Percentiles rank a stretch among this genome's conserved stretches.
These are phyloP conservation scores for Heterococcus sp. DNA, from an alignment of 108 stramenopile species.

Conservation along the genomic window DNA sequence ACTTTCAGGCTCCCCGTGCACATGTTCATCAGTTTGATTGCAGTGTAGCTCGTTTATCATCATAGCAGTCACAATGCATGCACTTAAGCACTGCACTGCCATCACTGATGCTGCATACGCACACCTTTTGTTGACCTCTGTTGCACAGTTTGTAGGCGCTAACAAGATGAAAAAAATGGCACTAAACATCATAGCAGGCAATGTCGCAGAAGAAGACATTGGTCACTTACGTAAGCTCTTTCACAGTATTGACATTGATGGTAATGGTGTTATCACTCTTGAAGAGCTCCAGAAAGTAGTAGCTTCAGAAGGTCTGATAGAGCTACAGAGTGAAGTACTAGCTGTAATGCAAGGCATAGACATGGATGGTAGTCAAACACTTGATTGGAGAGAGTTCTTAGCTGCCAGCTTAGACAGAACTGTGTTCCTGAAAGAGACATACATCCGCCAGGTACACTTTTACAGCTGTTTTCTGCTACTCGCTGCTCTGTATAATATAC, in stretches of 20 bases:
- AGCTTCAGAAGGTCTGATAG: constrained; percentile 12
- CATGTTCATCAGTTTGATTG: background rate
- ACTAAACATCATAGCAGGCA: constrained; percentile 44
- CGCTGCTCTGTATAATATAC: too few species aligned
- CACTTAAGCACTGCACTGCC: constrained; percentile 1
- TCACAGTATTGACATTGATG: constrained; percentile 28
- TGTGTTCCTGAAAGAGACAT: constrained; percentile 4
- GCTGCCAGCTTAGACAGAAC: constrained; percentile 48
- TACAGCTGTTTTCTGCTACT: too few species aligned
- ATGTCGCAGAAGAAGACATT: constrained; percentile 15
- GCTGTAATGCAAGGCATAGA: constrained; percentile 37
- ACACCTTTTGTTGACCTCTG: constrained; percentile 15
- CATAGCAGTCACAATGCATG: constrained; percentile 3
- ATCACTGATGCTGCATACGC: constrained; percentile 21
- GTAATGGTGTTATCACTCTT: constrained; percentile 41
- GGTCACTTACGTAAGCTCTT: constrained; percentile 1
- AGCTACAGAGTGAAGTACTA: constrained; percentile 34
- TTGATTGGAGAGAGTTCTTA: constrained; percentile 49
- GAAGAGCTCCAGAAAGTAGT: constrained; percentile 42
- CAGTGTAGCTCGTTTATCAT: background rate
- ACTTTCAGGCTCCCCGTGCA: background rate
- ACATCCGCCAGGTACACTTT: constrained; percentile 6
- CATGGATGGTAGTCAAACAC: constrained; percentile 28
- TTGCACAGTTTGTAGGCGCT: constrained; percentile 43
- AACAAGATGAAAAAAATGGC: constrained; percentile 50